phyloP scores from a whole-genome alignment of 1,284 basidiomycete species.

The Meripilus lineatus region DNA sequence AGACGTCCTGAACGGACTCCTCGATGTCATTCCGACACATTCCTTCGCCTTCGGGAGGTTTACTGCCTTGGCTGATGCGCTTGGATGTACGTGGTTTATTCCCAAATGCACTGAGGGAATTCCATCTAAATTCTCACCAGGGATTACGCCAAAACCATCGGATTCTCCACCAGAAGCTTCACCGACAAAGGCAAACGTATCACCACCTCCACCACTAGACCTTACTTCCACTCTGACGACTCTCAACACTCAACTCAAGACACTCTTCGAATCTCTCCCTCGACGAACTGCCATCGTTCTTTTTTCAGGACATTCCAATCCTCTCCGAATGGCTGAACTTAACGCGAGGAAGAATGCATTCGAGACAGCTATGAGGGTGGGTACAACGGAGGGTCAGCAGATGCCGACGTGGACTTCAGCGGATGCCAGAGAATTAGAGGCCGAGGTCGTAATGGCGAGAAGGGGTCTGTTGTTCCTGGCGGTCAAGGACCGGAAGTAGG shows the following conservation, averaged over 20 bases:
- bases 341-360: conserved; percentile 67
- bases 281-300: conserved; percentile 76
- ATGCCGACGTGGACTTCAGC: conserved; percentile 65
- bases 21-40: conserved; percentile 59
- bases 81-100: conserved; percentile 67
- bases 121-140: too few relatives aligned
- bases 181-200: conserved; percentile 25
- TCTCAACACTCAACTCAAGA: conserved; percentile 58
- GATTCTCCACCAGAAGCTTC: conserved; percentile 28
- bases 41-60: conserved; percentile 81
- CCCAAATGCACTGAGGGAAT: too few relatives aligned
- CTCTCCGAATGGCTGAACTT: conserved; percentile 69
- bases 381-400: conserved; percentile 40
- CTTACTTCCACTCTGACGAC: conserved; percentile 32
- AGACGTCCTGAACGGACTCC: conserved; percentile 65
- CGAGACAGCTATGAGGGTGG: conserved; percentile 63
- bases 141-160: conserved; percentile 41
- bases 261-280: conserved; percentile 67
- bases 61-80: conserved; percentile 66
- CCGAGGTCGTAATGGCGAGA: conserved; percentile 72
- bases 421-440: conserved; percentile 76
- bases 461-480: conserved; percentile 81
- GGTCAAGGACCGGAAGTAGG: conserved; percentile 40
- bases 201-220: too few relatives aligned
- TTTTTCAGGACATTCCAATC: conserved; percentile 85